A percentile compares a stretch with the other conserved stretches of the same genome.
Evolutionary conservation across 345 rosid genomes (phyloP).

Genomic region (Anastatica hierochuntica): DNA sequence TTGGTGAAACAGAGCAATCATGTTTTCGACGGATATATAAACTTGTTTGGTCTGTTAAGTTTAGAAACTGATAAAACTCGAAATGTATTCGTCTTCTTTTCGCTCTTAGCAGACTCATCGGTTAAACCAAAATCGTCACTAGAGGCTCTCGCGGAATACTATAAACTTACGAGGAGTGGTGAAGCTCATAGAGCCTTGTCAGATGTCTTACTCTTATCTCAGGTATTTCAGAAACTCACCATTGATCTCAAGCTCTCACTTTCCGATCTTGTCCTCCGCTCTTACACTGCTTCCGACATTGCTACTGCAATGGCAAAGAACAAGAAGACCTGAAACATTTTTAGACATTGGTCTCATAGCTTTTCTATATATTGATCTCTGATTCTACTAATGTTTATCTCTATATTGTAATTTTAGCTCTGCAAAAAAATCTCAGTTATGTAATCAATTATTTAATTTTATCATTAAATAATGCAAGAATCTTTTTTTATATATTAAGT

Average conservation of each 20-base stretch:
- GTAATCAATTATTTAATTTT: slow-evolving; percentile 8
- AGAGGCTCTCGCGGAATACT: slow-evolving; percentile 40
- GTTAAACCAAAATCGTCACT: slow-evolving; percentile 30
- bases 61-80: background rate
- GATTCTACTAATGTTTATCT: background rate
- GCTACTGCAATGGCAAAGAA: slow-evolving; percentile 35
- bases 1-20: no score
- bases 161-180: slow-evolving; percentile 34
- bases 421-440: background rate
- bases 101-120: slow-evolving; percentile 33
- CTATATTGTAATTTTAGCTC: no score
- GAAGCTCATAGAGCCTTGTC: slow-evolving; percentile 84
- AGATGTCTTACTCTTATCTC: slow-evolving; percentile 52
- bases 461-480: no score
- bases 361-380: no score
- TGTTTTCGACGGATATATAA: no score
- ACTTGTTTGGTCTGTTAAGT: background rate
- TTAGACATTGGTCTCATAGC: no score
- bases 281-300: slow-evolving; percentile 38
- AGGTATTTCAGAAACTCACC: slow-evolving; percentile 59
- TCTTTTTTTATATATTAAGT: no score
- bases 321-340: slow-evolving; percentile 24
- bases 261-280: slow-evolving; percentile 37
- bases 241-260: slow-evolving; percentile 45
- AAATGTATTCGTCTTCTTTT: background rate